Conservation (phyloP, 176 grass and related monocot genomes). For the Carex parvula region DNA sequence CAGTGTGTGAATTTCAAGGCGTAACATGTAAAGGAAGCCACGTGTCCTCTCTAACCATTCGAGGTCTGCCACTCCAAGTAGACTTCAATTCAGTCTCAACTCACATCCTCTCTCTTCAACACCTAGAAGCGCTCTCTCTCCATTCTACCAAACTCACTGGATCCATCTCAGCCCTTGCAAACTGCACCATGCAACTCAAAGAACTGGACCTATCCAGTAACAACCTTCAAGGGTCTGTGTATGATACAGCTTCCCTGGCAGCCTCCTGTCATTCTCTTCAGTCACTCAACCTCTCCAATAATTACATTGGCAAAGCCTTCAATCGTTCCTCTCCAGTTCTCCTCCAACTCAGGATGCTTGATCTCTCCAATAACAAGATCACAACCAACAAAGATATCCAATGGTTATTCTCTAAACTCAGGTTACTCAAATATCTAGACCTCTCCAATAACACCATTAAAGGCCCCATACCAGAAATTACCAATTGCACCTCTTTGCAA, state of each 20-base stretch:
- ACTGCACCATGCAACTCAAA: slow-evolving; percentile 37
- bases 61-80: slow-evolving; percentile 39
- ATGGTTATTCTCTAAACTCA: slow-evolving; percentile 47
- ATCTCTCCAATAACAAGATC: slow-evolving; percentile 72
- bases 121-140: slow-evolving; percentile 52
- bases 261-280: slow-evolving; percentile 31
- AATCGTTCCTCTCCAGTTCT: background rate
- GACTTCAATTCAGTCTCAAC: slow-evolving; percentile 50
- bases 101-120: slow-evolving; percentile 52
- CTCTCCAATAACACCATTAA: slow-evolving; percentile 54
- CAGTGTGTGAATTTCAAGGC: slow-evolving; percentile 57
- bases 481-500: slow-evolving; percentile 64
- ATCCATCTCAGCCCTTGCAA: slow-evolving; percentile 18
- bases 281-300: slow-evolving; percentile 60
- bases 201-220: slow-evolving; percentile 71
- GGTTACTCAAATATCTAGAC: slow-evolving; percentile 41
- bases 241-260: slow-evolving; percentile 41
- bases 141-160: slow-evolving; percentile 60
- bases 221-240: slow-evolving; percentile 53
- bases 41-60: slow-evolving; percentile 53
- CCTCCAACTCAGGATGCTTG: slow-evolving; percentile 34
- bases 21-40: slow-evolving; percentile 41
- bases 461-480: slow-evolving; percentile 41
- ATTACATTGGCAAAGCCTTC: slow-evolving; percentile 30
- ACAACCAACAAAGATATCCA: slow-evolving; percentile 38